These are phyloP conservation scores for Lagerstroemia speciosa DNA, from an alignment of 345 rosid genomes.

Conservation along the genomic window DNA sequence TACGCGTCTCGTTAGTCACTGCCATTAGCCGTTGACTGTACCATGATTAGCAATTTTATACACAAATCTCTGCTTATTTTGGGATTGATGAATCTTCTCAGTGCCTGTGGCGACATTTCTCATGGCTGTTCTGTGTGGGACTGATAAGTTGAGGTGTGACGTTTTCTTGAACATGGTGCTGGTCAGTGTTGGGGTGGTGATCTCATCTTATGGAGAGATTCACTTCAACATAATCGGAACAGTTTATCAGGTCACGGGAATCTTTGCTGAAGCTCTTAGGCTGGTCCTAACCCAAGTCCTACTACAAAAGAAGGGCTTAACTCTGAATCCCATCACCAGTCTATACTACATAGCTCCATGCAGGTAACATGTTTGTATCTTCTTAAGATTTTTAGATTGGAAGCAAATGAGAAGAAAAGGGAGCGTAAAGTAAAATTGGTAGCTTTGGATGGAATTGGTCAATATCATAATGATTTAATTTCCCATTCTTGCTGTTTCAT, in stretches of 20 bases:
- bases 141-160: slow-evolving; percentile 88
- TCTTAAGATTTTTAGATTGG: not conserved
- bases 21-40: not conserved
- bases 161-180: slow-evolving; percentile 94
- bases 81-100: slow-evolving; percentile 25
- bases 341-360: slow-evolving; percentile 98
- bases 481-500: not conserved
- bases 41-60: not conserved
- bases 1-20: not conserved
- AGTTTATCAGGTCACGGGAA: slow-evolving; percentile 93
- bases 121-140: slow-evolving; percentile 93
- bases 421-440: not conserved
- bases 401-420: not conserved
- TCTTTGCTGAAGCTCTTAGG: slow-evolving; percentile 93
- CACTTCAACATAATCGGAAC: slow-evolving; percentile 93
- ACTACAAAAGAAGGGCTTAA: slow-evolving; percentile 92
- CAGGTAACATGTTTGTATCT: slow-evolving; percentile 43
- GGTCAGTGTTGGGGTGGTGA: slow-evolving; percentile 94
- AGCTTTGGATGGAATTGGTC: not conserved
- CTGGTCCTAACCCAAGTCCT: slow-evolving; percentile 97
- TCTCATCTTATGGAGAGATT: slow-evolving; percentile 96
- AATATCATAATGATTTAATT: not conserved
- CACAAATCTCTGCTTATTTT: not conserved
- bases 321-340: slow-evolving; percentile 91
- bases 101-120: slow-evolving; percentile 98